Conservation (phyloP, 768 basidiomycete species). For the Boletus bicolor region DNA sequence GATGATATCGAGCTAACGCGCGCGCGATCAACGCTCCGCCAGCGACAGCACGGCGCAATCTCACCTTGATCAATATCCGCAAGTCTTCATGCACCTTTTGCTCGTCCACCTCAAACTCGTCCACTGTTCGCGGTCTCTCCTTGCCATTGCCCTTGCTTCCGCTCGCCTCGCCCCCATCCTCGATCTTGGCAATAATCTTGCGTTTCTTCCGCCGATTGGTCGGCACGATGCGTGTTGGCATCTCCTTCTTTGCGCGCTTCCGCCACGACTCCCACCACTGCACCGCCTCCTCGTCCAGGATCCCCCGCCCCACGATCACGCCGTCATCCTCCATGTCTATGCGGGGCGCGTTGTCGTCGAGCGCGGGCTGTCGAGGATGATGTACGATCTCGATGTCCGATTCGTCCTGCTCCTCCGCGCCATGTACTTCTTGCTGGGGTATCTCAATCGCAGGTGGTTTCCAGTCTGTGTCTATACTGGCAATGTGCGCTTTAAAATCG, state of each 20-base stretch:
- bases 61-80: constrained; percentile 87
- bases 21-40: constrained; percentile 4
- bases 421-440: constrained; percentile 19
- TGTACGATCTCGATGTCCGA: constrained; percentile 26
- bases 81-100: constrained; percentile 75
- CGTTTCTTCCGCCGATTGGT: constrained; percentile 41
- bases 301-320: constrained; percentile 34
- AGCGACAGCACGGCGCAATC: constrained; percentile 17
- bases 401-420: constrained; percentile 28
- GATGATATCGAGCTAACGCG: constrained; percentile 82
- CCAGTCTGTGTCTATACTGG: constrained; percentile 49
- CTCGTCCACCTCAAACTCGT: constrained; percentile 67
- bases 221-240: constrained; percentile 24
- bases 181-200: constrained; percentile 35
- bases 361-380: constrained; percentile 8
- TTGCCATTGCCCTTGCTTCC: constrained; percentile 25
- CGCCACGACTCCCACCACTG: constrained; percentile 76
- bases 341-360: constrained; percentile 23
- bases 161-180: constrained; percentile 22
- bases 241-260: constrained; percentile 41
- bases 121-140: constrained; percentile 50
- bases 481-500: constrained; percentile 70
- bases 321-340: constrained; percentile 26
- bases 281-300: constrained; percentile 46
- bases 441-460: constrained; percentile 24